Conservation (phyloP, 2,329 filamentous ascomycete species). For the Botrytis fabae region DNA sequence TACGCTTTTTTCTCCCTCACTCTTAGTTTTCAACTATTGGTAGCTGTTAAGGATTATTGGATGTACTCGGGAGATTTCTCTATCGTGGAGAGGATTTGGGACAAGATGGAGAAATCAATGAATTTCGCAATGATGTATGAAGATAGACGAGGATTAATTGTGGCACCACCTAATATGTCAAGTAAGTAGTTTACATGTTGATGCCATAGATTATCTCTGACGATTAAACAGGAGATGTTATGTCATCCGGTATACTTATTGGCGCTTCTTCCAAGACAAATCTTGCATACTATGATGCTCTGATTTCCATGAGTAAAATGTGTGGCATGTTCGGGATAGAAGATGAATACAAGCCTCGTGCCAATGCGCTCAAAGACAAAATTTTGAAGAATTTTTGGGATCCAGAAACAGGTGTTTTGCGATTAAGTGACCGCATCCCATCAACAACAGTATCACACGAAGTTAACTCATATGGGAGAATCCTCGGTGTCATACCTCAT, state of each 20-base stretch:
- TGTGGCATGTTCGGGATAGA: conserved; percentile 12
- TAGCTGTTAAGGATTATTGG: conserved; percentile 15
- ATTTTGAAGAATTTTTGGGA: conserved; percentile 31
- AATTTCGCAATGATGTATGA: conserved; percentile 3
- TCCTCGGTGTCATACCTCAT: conserved; percentile 26
- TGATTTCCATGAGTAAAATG: conserved; percentile 32
- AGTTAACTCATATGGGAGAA: conserved; percentile 30
- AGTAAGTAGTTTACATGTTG: neutral
- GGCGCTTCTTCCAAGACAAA: conserved; percentile 34
- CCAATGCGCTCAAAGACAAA: conserved; percentile 25
- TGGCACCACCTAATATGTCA: conserved; percentile 8
- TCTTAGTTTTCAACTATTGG: neutral
- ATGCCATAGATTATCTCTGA: neutral
- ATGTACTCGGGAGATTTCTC: conserved; percentile 12
- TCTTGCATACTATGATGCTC: conserved; percentile 32
- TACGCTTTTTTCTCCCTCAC: conserved; percentile 8
- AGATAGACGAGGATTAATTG: conserved; percentile 5
- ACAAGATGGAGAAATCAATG: conserved; percentile 9
- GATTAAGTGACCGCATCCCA: conserved; percentile 27
- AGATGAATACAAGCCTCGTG: conserved; percentile 23
- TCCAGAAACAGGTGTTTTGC: conserved; percentile 26
- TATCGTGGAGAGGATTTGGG: conserved; percentile 55
- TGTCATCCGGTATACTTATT: conserved; percentile 1
- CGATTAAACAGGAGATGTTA: neutral
- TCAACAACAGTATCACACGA: conserved; percentile 30